Base-by-base conservation (phyloP, 495 filamentous ascomycete species). In the Zalerion maritima region DNA sequence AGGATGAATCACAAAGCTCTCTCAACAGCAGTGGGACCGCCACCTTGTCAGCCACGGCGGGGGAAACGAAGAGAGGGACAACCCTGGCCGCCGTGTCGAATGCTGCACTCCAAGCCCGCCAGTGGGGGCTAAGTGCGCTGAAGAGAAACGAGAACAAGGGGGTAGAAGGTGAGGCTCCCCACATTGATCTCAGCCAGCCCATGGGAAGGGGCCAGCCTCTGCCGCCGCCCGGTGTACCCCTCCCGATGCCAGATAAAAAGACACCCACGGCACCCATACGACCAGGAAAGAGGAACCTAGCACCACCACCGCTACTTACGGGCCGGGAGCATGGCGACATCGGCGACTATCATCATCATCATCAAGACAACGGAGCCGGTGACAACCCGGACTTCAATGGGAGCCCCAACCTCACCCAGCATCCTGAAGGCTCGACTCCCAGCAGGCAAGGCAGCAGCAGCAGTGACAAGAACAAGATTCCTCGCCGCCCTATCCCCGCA, bases 71-170 rank as follows among this genome's bases (percentile, higher is more conserved):
- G 7, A 68, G 62, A 37, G 50, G 56, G 8, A 54, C 54, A 24
- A 52, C 62, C 2, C 32, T 73, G 17, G 60, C 70, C 16, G 70
- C 77, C 3, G 62, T 91, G 20, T 69, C 75, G 1, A 74, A 74
- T 24, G 81, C 75, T 3, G 79, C 82, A 10, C 75, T 78, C 4
- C 75, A 70, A 8, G 81, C 84, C 2, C 86, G 78, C 48, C 83
- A 80, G 50, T 94, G 85, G 86, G 71, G 79, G 11, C 67, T 71
- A 59, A 76, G 69, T 41, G 71, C 81, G 3, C 64, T 86, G 28
- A 70, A 71, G 28, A 68, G 73, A 21, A 62, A 69, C 14, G 47
- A 43, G 29, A 52, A 58, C 27, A 49, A 43, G 14, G 56, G 55
- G 10, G 39, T 51, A 23, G 25, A 43, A 32, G 47, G 48, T 23